Conservation (phyloP, 371 early-diverging fungal species). For the Apophysomyces elegans region DNA sequence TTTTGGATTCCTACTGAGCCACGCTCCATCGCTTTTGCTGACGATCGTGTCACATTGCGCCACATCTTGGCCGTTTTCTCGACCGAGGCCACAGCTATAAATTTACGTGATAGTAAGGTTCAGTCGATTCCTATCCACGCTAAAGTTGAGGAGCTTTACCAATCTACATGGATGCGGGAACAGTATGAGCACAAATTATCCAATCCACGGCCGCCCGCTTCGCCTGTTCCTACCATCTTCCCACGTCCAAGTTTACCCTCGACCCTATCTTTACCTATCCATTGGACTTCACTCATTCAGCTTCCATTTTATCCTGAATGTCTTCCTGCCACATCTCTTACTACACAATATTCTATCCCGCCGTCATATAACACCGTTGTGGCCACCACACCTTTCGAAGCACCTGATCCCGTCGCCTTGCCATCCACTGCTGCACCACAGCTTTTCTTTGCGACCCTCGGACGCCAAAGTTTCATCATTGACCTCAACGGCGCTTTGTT, state of each 20-base stretch:
- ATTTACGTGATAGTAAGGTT: constrained; percentile 42
- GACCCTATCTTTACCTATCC: constrained; percentile 27
- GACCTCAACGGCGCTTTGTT: constrained; percentile 43
- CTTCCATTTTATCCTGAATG: constrained; percentile 49
- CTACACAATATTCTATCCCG: constrained; percentile 43
- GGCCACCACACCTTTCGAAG: constrained; percentile 25
- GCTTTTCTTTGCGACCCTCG: constrained; percentile 49
- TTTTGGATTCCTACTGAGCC: constrained; percentile 54
- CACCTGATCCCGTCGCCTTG: constrained; percentile 47
- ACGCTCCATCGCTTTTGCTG: constrained; percentile 44
- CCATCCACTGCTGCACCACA: constrained; percentile 44
- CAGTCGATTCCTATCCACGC: constrained; percentile 36
- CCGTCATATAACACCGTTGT: constrained; percentile 50
- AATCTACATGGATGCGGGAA: constrained; percentile 28
- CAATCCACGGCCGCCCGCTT: background rate
- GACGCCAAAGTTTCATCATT: constrained; percentile 46
- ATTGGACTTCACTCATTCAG: constrained; percentile 50
- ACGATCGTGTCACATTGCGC: constrained; percentile 43
- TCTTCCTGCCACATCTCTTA: constrained; percentile 40
- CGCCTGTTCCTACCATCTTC: constrained; percentile 13
- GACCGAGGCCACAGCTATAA: constrained; percentile 45
- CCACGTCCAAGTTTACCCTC: background rate
- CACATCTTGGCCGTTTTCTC: constrained; percentile 43
- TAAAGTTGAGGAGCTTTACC: constrained; percentile 31
- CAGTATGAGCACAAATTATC: constrained; percentile 33